A percentile compares a stretch with the other conserved stretches of the same genome.
These are phyloP conservation scores for Fusarium papillatum DNA, from an alignment of 2,329 filamentous ascomycete genomes.

Conservation along the genomic window DNA sequence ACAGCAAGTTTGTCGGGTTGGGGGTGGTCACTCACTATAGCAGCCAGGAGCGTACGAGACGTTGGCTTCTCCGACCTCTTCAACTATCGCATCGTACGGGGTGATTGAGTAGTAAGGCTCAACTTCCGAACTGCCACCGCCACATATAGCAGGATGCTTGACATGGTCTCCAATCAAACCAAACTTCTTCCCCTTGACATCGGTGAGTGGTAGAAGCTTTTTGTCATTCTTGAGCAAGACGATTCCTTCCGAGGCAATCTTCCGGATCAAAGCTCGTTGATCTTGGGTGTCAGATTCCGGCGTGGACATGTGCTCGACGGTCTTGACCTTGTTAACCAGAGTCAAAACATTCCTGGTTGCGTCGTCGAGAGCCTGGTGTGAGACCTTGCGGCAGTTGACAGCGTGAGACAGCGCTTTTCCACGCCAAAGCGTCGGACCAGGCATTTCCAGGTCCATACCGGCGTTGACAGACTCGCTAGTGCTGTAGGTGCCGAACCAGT, in stretches of 20 bases:
- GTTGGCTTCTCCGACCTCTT: background rate
- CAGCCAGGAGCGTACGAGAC: background rate
- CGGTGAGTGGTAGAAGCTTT: background rate
- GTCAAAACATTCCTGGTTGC: background rate
- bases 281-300: background rate
- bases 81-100: background rate
- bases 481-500: background rate
- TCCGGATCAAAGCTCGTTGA: background rate
- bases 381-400: background rate
- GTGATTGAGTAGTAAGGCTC: background rate
- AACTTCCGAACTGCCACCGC: background rate
- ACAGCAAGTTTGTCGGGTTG: background rate
- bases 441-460: background rate
- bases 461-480: background rate
- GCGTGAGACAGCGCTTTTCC: background rate
- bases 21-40: background rate
- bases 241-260: background rate
- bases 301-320: background rate
- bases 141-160: background rate
- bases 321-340: background rate
- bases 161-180: background rate
- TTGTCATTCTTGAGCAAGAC: background rate
- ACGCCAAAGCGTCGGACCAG: background rate
- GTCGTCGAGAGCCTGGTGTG: background rate
- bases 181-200: background rate